Base-by-base conservation (phyloP, 2,329 filamentous ascomycete genomes). In the Rhynchosporium graminicola region DNA sequence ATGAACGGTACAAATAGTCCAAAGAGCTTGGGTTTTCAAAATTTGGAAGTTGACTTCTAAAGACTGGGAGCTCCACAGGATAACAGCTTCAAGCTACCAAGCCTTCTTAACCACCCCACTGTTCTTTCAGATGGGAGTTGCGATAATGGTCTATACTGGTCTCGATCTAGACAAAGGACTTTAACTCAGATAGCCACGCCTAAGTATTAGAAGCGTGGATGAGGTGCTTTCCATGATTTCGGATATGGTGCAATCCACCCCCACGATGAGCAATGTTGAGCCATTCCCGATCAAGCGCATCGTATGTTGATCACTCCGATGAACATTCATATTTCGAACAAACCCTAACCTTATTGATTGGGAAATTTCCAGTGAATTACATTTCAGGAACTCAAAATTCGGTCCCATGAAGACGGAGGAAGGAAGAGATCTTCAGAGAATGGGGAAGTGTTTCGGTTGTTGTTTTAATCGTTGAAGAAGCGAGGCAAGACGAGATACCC, bases 221-320 rank as follows among this genome's bases (percentile, higher is more conserved):
- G 36, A 28, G 36, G 54, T 51, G 36, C 42, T 46, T 45, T 45
- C 29, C 28, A 43, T 40, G 10, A 7, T 51, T 43, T 20, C 31
- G 20, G 9, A 20, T 43, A 64, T 64, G 63, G 59, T 59, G 63
- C 63, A 64, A 64, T 64, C 45, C 45, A 51, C 55, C 56, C 56
- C 56, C 57, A 46, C 60, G 9, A 64, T 64, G 59, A 60, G 63
- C 63, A 62, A 54, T 40, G 2, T n/a, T 13, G 0, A 15, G 7
- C 50, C 33, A 31, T 6, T n/a, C 50, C 50, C n/a, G 38, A 54
- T 54, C 15, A 36, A 33, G 36, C 33, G 4, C 50, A 26, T 54
- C 50, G n/a, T 10, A 40, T 42, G 50, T n/a, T n/a, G 50, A 54
- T 54, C 50, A 26, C 4, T 20, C 9, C 29, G 3, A 38, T 3